Percentiles rank a stretch among this genome's conserved stretches.
phyloP scores from a whole-genome alignment of 208 protist genomes.

The Acanthamoeba castellanii region DNA sequence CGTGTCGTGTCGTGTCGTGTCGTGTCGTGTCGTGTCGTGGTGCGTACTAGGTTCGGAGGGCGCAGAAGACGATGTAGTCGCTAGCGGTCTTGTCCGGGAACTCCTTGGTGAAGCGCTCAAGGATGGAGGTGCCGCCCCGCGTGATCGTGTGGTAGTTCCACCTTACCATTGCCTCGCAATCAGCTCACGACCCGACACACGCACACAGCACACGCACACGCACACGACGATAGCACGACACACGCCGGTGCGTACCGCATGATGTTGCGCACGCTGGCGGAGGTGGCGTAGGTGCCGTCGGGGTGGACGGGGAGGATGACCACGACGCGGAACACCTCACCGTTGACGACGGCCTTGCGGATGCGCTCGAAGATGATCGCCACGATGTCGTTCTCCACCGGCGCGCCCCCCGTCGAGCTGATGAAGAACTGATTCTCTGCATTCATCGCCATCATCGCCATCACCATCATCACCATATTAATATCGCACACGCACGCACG shows the following conservation, averaged over 20 bases:
- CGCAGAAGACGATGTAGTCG: conserved; percentile 59
- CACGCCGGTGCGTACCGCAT: conserved; percentile 68
- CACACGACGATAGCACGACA: too few relatives aligned
- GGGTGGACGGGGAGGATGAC: conserved; percentile 79
- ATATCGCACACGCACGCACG: neutral
- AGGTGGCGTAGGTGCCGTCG: conserved; percentile 68
- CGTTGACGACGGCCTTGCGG: neutral
- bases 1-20: neutral
- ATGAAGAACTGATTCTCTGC: conserved; percentile 83
- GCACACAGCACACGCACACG: too few relatives aligned
- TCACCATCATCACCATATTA: too few relatives aligned
- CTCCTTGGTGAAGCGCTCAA: conserved; percentile 65
- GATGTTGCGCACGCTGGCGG: conserved; percentile 75
- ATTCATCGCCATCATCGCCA: neutral
- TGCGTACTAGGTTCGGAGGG: conserved; percentile 45
- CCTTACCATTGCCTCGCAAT: neutral
- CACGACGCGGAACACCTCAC: conserved; percentile 75
- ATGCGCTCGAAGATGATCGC: conserved; percentile 72
- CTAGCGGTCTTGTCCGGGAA: conserved; percentile 41
- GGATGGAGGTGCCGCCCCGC: conserved; percentile 73
- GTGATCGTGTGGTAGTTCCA: conserved; percentile 84
- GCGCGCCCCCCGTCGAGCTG: conserved; percentile 51
- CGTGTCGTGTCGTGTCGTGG: neutral
- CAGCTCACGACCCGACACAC: neutral
- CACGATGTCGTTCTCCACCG: conserved; percentile 76